Base-by-base conservation (phyloP, 2,329 filamentous ascomycete species). In the Colletotrichum lindemuthianum region DNA sequence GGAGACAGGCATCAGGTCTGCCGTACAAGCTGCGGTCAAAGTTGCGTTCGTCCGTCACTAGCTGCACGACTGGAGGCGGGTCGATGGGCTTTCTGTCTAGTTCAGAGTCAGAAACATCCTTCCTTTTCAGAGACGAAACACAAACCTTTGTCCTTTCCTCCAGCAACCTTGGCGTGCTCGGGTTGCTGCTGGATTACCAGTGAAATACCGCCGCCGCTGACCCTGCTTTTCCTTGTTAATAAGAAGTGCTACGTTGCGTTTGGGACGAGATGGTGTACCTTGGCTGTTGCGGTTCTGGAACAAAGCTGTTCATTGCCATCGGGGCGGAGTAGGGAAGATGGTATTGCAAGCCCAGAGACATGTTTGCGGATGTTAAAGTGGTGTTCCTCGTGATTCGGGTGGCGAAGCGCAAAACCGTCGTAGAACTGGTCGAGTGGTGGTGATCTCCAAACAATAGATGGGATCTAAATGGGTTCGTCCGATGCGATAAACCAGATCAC, bases 61-160 rank as follows among this genome's bases (percentile, higher is more conserved):
- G 83, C 78, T 95, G 89, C 49, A 97, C 82, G 70, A 97, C 92
- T 45, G 93, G 93, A 11, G 93, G 93, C 55, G 94, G 93, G 74
- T 97, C 93, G 72, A 97, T 88, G 8, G 93, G 92, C 76, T 96
- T 96, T 69, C 93, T 89, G 72, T 92, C 91, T 92, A 51, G 10
- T 57, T 12, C 5, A 52, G 39, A 37, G 8, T 41, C 16, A 43
- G 63, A 24, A 65, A 47, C 36, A 15, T 34, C 11, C 5, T 40
- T 10, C 37, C 37, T 13, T 10, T 10, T 9, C 3, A 13, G 13
- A 40, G 37, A 40, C 13, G 37, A 40, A 13, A 6, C 15, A 48
- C 76, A 57, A 77, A 91, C 90, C 86, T 82, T 93, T 93, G 73
- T 93, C 91, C 58, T 55, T 69, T 40, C 44, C 44, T 6, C 41